Conservation (phyloP, 139 green algal genomes). For the Spirogloea muscicola region DNA sequence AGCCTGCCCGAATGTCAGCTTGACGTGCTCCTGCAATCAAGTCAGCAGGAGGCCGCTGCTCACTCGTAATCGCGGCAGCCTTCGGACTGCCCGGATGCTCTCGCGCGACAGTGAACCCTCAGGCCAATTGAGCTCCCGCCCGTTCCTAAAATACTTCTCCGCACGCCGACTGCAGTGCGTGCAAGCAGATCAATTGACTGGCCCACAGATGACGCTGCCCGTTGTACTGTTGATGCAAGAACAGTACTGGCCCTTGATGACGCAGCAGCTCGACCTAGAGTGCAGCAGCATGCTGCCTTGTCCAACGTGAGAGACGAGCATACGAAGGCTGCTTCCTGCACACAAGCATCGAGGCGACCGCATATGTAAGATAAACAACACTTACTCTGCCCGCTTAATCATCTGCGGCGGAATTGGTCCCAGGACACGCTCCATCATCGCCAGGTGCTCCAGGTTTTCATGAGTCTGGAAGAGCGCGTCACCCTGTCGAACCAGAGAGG, state of each 20-base stretch:
- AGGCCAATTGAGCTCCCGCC: constrained; percentile 68
- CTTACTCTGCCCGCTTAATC: constrained; percentile 43
- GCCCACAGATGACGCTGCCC: too few relatives aligned
- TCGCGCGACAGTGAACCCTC: constrained; percentile 64
- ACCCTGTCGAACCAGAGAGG: constrained; percentile 41
- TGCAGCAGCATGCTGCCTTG: not conserved
- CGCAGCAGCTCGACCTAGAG: not conserved
- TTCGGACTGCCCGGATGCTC: constrained; percentile 71
- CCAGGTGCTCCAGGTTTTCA: constrained; percentile 97
- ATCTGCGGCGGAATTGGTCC: constrained; percentile 65
- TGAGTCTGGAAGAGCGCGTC: constrained; percentile 94
- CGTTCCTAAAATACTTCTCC: constrained; percentile 52
- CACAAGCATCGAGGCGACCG: not conserved
- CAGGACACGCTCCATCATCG: constrained; percentile 95
- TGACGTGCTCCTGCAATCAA: not conserved
- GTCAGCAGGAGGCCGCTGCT: not conserved
- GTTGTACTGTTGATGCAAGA: too few relatives aligned
- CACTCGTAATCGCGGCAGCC: constrained; percentile 35
- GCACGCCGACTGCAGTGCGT: constrained; percentile 18
- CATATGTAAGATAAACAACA: constrained; percentile 15
- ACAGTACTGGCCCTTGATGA: too few relatives aligned
- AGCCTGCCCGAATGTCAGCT: not conserved
- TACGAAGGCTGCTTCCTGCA: not conserved
- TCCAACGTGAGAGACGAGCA: not conserved
- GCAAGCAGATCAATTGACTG: too few relatives aligned